phyloP scores from a whole-genome alignment of 2,329 filamentous ascomycete species.

The Aspergillus sp. region DNA sequence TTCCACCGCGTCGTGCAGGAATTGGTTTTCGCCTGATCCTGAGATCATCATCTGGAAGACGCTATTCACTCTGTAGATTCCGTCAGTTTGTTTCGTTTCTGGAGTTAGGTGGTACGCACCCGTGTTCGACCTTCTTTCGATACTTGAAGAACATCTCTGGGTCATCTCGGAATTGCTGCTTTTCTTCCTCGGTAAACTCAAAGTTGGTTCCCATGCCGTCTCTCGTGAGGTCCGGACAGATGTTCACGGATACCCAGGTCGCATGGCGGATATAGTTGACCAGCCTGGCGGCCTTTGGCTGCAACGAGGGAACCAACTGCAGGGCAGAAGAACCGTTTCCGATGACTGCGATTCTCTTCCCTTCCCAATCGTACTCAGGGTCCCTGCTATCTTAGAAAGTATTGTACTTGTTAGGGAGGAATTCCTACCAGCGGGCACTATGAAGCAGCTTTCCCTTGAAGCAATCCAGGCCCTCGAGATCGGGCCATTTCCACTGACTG shows the following conservation, averaged over 20 bases:
- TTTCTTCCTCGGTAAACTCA: conserved; percentile 22
- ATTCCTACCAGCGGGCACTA: conserved; percentile 31
- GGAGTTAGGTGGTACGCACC: too few species aligned
- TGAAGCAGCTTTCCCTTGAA: conserved; percentile 37
- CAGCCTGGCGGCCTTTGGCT: conserved; percentile 16
- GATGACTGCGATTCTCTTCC: conserved; percentile 31
- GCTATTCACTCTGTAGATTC: conserved; percentile 8
- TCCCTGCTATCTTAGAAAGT: conserved; percentile 22
- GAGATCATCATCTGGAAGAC: conserved; percentile 15
- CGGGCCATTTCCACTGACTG: conserved; percentile 22
- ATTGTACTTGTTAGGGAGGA: too few species aligned
- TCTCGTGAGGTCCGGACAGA: conserved; percentile 20
- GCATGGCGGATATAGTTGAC: conserved; percentile 28
- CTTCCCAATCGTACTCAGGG: conserved; percentile 14
- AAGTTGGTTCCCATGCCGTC: conserved; percentile 21
- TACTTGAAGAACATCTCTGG: conserved; percentile 16
- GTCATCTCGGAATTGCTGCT: conserved; percentile 16
- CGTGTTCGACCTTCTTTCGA: conserved; percentile 20
- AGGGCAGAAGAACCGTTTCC: conserved; percentile 33
- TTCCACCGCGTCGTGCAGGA: conserved; percentile 1
- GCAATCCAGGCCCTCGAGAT: conserved; percentile 20
- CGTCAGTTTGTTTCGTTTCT: conserved; percentile 1
- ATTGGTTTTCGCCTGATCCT: conserved; percentile 8
- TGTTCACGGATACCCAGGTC: conserved; percentile 26
- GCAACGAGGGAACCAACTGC: conserved; percentile 21